phyloP scores from a whole-genome alignment of 371 early-diverging fungal genomes.

The Thermomucor indicae-seudaticae region DNA sequence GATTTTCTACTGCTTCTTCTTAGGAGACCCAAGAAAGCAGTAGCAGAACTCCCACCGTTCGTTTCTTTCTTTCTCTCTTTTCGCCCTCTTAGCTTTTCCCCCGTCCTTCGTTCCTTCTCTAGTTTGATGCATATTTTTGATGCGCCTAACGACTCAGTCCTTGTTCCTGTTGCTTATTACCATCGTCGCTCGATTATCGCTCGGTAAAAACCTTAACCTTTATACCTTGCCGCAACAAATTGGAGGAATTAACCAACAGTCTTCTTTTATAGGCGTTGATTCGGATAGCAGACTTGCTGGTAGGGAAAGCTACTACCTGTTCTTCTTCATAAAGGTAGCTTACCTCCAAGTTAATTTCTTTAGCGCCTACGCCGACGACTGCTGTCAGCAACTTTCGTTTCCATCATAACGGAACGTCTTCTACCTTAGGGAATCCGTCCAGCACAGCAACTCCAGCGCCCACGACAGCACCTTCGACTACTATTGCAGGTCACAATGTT shows the following conservation, averaged over 20 bases:
- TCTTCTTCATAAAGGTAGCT: background rate
- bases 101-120: constrained; percentile 26
- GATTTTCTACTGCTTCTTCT: constrained; percentile 3
- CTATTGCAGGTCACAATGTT: constrained; percentile 6
- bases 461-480: constrained; percentile 1
- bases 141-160: constrained; percentile 23
- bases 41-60: background rate
- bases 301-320: background rate
- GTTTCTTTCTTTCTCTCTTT: constrained; percentile 2
- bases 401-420: background rate
- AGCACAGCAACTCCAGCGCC: background rate
- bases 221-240: background rate
- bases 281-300: background rate
- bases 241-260: background rate
- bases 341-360: constrained; percentile 4
- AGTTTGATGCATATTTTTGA: constrained; percentile 34
- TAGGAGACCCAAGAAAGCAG: background rate
- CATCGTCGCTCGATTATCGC: constrained; percentile 17
- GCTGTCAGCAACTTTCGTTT: background rate
- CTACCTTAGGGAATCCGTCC: no score
- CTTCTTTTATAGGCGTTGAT: constrained; percentile 1
- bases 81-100: constrained; percentile 2
- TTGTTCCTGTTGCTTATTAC: constrained; percentile 28
- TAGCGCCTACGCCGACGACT: background rate
- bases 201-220: constrained; percentile 4